Evolutionary conservation across 805 yeast genomes (phyloP).

Genomic region (Dipodascus geniculatus): DNA sequence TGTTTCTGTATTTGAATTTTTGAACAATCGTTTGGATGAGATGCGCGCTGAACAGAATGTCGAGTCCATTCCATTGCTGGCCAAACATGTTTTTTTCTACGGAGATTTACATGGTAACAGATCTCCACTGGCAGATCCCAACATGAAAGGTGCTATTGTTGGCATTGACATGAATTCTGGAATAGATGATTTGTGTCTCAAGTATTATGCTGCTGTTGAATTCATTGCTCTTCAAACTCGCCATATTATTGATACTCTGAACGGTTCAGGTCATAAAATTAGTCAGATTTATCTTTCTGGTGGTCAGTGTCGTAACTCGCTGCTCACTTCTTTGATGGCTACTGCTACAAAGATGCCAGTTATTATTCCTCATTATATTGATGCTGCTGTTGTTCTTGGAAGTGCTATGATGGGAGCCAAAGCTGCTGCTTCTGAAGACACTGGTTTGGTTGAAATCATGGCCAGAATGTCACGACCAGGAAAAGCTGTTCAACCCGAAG

Average conservation of each 20-base stretch:
- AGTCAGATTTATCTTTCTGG: constrained; percentile 81
- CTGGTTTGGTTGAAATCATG: constrained; percentile 75
- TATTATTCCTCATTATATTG: constrained; percentile 87
- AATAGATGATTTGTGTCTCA: constrained; percentile 71
- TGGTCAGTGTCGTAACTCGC: constrained; percentile 89
- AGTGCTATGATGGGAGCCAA: constrained; percentile 91
- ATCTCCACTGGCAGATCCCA: constrained; percentile 93
- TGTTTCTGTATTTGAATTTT: constrained; percentile 67
- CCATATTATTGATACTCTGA: constrained; percentile 84
- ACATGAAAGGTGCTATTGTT: constrained; percentile 83
- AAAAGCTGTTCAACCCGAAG: constrained; percentile 54
- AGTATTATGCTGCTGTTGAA: constrained; percentile 89
- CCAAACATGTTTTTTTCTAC: constrained; percentile 78
- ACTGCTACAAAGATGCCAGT: constrained; percentile 89
- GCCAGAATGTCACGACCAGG: constrained; percentile 74
- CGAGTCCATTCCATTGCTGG: constrained; percentile 68
- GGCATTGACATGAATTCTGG: constrained; percentile 90
- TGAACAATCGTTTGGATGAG: constrained; percentile 64
- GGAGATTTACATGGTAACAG: constrained; percentile 97
- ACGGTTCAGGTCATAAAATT: constrained; percentile 64
- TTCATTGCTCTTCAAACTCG: constrained; percentile 96
- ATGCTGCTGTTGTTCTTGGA: constrained; percentile 95
- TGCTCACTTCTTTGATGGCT: constrained; percentile 80
- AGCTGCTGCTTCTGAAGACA: constrained; percentile 55
- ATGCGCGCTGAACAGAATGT: constrained; percentile 44